phyloP scores from a whole-genome alignment of 768 basidiomycete species.

The Russula earlei region DNA sequence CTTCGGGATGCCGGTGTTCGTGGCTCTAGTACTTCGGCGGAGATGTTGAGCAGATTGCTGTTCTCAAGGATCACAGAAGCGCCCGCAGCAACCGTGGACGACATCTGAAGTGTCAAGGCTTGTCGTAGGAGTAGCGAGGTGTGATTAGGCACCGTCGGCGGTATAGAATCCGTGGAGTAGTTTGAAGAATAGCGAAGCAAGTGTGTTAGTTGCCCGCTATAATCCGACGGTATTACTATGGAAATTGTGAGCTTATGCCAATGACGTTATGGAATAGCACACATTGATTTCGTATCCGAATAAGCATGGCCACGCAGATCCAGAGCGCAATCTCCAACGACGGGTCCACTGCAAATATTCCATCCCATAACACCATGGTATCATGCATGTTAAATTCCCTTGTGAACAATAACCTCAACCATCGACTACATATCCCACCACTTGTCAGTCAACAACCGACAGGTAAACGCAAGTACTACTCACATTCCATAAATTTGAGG shows the following conservation, averaged over 20 bases:
- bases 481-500: conserved; percentile 97
- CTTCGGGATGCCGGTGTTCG: conserved; percentile 31
- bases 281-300: conserved; percentile 87
- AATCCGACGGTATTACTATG: conserved; percentile 79
- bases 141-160: conserved; percentile 40
- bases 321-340: conserved; percentile 70
- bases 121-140: conserved; percentile 70
- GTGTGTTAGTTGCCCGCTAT: conserved; percentile 72
- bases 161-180: conserved; percentile 28
- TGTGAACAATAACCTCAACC: conserved; percentile 89
- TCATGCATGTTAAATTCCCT: conserved; percentile 79
- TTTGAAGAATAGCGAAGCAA: conserved; percentile 79
- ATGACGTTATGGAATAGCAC: conserved; percentile 28
- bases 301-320: conserved; percentile 90
- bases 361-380: conserved; percentile 92
- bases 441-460: conserved; percentile 4
- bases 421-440: conserved; percentile 48
- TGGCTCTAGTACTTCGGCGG: conserved; percentile 51
- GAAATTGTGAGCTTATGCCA: conserved; percentile 8
- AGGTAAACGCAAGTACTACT: conserved; percentile 25
- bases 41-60: conserved; percentile 62
- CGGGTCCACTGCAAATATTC: conserved; percentile 81
- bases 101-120: conserved; percentile 67
- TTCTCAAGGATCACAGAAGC: conserved; percentile 79
- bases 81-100: conserved; percentile 66